Base-by-base conservation (phyloP, 1,284 basidiomycete species). In the Pholiota adiposa region DNA sequence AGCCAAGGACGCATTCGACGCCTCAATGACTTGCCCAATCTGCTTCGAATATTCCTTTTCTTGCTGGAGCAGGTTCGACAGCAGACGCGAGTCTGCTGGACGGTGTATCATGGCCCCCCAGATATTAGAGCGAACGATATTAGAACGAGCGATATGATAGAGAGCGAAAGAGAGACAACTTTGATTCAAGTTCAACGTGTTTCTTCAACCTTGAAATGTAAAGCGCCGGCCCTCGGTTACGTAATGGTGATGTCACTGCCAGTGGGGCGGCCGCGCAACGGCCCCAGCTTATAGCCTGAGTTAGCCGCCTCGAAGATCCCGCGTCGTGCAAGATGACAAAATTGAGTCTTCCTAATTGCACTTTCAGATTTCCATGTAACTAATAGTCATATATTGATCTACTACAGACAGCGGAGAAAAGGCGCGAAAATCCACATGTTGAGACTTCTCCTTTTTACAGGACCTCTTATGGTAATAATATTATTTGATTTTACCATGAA, bases 21-120 rank as follows among this genome's bases (percentile, higher is more conserved):
- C 70, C 57, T 85, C 83, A 33, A 91, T 78, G 38, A 90, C 76
- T 33, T 75, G 67, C 18, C 73, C 67, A 29, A 92, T 76, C 19
- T 87, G 82, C 63, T 86, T 87, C 3, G 82, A 75, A 67, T 90
- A 89, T 40, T 89, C 87, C 69, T 88, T 89, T 70, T 93, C 90
- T 66, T 86, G 82, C 11, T 77, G 73, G 51, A 91, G 78, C 31
- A 93, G 82, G 69, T 88, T 86, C 3, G 78, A 75, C 54, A 92
- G 81, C 16, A 92, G 79, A 29, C 89, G 83, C 43, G 87, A 86
- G 77, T 92, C 89, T 19, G 86, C 76, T 31, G 85, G 78, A n/a
- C 88, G 81, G 72, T 90, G 89, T 50, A 89, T 86, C 88, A 91
- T 90, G 4, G 19, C 21, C 21, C 14, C 16, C 4, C 9, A 51